A percentile compares a stretch with the other conserved stretches of the same genome.
These are phyloP conservation scores for Geotrichum candidum DNA, from an alignment of 1,139 yeast species.

Conservation along the genomic window DNA sequence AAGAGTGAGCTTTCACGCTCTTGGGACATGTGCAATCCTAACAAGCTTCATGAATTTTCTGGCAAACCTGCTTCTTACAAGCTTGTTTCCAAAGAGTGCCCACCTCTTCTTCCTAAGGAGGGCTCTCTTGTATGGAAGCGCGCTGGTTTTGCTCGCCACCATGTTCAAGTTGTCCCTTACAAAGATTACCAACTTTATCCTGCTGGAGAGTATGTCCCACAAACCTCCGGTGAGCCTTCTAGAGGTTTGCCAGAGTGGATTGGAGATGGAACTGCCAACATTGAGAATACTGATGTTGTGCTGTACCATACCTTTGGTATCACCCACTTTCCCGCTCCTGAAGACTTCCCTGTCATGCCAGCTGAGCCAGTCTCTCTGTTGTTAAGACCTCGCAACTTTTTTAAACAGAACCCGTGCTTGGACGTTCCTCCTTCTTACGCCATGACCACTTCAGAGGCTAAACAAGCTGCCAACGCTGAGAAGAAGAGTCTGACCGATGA, in stretches of 20 bases:
- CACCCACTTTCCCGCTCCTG: slow-evolving; percentile 83
- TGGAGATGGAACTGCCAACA: slow-evolving; percentile 55
- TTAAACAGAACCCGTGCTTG: slow-evolving; percentile 67
- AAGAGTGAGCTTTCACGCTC: slow-evolving; percentile 60
- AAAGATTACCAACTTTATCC: slow-evolving; percentile 60
- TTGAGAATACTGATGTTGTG: slow-evolving; percentile 65
- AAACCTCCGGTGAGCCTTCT: slow-evolving; percentile 69
- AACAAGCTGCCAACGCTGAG: slow-evolving; percentile 23
- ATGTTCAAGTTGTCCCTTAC: slow-evolving; percentile 66
- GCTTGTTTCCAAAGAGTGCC: slow-evolving; percentile 67
- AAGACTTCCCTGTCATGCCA: slow-evolving; percentile 87
- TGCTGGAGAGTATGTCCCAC: slow-evolving; percentile 75
- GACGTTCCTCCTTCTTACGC: slow-evolving; percentile 69
- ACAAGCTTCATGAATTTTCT: slow-evolving; percentile 57
- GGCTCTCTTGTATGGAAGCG: slow-evolving; percentile 73
- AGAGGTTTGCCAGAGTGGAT: slow-evolving; percentile 70
- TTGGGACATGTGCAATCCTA: slow-evolving; percentile 77
- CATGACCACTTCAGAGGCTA: slow-evolving; percentile 57
- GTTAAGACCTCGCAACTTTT: slow-evolving; percentile 74
- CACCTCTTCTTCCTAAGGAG: slow-evolving; percentile 65
- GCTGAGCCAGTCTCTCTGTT: slow-evolving; percentile 71
- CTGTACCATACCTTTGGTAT: slow-evolving; percentile 78
- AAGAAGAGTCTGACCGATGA: slow-evolving; percentile 44
- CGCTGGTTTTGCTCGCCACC: slow-evolving; percentile 72
- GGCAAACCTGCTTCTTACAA: slow-evolving; percentile 72